Conservation (phyloP, 768 basidiomycete species). For the Tricholoma saponaceum region DNA sequence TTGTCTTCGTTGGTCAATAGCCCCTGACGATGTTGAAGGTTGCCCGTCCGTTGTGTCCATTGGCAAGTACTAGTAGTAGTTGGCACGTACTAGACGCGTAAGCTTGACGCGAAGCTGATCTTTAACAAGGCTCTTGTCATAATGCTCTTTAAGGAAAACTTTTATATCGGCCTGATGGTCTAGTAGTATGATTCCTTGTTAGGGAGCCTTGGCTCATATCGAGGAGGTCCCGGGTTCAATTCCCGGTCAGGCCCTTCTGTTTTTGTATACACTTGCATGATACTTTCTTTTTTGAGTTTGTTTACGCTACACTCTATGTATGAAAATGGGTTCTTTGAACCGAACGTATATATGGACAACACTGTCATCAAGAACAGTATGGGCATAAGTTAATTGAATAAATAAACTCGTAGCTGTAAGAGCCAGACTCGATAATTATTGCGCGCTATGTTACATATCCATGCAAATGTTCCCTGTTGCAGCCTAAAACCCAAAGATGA, state of each 20-base stretch:
- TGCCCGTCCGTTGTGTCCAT: slow-evolving; percentile 34
- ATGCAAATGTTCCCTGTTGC: background rate
- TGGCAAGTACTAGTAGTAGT: too few relatives aligned
- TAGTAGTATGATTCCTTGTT: slow-evolving; percentile 64
- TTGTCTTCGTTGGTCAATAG: slow-evolving; percentile 66
- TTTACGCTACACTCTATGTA: too few relatives aligned
- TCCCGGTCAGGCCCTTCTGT: slow-evolving; percentile 65
- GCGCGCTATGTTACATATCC: background rate
- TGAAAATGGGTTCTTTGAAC: too few relatives aligned
- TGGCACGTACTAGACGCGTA: slow-evolving; percentile 30
- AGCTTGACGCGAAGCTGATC: slow-evolving; percentile 31
- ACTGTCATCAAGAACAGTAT: too few relatives aligned
- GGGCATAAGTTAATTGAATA: too few relatives aligned
- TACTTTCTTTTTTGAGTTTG: background rate
- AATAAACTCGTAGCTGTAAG: background rate
- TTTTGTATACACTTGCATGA: slow-evolving; percentile 3
- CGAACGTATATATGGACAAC: too few relatives aligned
- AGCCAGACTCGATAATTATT: background rate
- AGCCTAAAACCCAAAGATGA: background rate
- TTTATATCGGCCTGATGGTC: slow-evolving; percentile 41
- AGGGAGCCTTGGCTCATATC: slow-evolving; percentile 36
- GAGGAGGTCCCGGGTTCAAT: slow-evolving; percentile 90
- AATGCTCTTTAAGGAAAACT: background rate
- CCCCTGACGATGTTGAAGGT: slow-evolving; percentile 53
- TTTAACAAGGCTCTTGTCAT: background rate